These are phyloP conservation scores for Digitaria exilis DNA, from an alignment of 202 grass and related monocot genomes.

Conservation along the genomic window DNA sequence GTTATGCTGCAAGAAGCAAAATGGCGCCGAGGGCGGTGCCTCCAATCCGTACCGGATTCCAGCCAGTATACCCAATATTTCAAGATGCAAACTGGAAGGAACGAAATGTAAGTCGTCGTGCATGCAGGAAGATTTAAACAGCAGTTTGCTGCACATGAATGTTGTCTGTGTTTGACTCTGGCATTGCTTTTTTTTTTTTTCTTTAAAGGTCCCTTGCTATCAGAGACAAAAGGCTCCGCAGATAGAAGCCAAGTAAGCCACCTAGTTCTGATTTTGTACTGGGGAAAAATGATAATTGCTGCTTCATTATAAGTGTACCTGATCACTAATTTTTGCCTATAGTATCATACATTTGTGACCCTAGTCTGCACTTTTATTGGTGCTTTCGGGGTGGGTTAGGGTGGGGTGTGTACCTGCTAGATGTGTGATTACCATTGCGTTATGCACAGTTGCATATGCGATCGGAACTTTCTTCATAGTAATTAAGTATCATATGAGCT, in stretches of 20 bases:
- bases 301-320: not conserved
- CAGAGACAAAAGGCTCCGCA: slow-evolving; percentile 57
- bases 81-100: slow-evolving; percentile 27
- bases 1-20: not conserved
- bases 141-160: not conserved
- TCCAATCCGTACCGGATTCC: slow-evolving; percentile 29
- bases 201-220: slow-evolving; percentile 74
- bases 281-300: not conserved
- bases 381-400: not conserved
- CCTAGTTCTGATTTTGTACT: not conserved
- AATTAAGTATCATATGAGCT: not conserved
- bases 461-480: not conserved
- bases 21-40: not conserved
- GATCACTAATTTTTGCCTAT: not conserved
- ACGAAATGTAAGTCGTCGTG: slow-evolving; percentile 41
- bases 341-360: not conserved
- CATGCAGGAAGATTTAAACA: too few species aligned
- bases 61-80: not conserved
- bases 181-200: not conserved
- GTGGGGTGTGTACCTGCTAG: too few species aligned
- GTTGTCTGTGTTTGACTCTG: slow-evolving; percentile 16
- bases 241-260: slow-evolving; percentile 64
- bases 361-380: not conserved
- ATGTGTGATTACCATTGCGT: not conserved
- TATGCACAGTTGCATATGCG: not conserved